Conservation (phyloP, 768 basidiomycete genomes). For the Pleurotus sapidus region DNA sequence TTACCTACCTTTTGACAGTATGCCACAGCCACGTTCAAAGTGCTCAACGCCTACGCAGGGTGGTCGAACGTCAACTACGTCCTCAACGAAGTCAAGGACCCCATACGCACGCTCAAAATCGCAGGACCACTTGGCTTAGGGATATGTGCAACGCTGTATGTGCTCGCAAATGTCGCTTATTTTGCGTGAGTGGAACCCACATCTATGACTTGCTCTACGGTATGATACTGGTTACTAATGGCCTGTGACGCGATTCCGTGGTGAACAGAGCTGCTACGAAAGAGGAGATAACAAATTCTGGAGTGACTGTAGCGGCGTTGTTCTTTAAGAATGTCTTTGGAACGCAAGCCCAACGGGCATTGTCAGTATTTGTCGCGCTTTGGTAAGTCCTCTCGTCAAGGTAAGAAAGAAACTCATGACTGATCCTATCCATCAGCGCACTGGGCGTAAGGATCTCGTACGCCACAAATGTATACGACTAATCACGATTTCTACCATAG, state of each 20-base stretch:
- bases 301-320: constrained; percentile 55
- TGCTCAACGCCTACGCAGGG: constrained; percentile 40
- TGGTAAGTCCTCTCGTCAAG: constrained; percentile 29
- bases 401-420: too few relatives aligned
- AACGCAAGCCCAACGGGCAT: constrained; percentile 43
- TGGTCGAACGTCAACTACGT: constrained; percentile 62
- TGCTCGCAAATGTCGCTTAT: constrained; percentile 58
- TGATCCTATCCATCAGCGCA: background rate
- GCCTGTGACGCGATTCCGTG: background rate
- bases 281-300: constrained; percentile 43
- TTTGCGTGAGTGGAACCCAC: constrained; percentile 33
- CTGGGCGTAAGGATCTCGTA: constrained; percentile 1
- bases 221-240: too few relatives aligned
- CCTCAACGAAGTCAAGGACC: constrained; percentile 58
- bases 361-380: constrained; percentile 56
- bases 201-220: too few relatives aligned
- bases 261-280: constrained; percentile 37
- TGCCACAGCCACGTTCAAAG: constrained; percentile 59
- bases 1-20: constrained; percentile 33
- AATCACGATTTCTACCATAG: background rate
- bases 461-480: background rate
- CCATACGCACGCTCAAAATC: constrained; percentile 58
- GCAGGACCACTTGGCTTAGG: constrained; percentile 57
- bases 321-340: constrained; percentile 64
- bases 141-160: constrained; percentile 49